Base-by-base conservation (phyloP, 1,284 basidiomycete species). In the Peniophora sp. region DNA sequence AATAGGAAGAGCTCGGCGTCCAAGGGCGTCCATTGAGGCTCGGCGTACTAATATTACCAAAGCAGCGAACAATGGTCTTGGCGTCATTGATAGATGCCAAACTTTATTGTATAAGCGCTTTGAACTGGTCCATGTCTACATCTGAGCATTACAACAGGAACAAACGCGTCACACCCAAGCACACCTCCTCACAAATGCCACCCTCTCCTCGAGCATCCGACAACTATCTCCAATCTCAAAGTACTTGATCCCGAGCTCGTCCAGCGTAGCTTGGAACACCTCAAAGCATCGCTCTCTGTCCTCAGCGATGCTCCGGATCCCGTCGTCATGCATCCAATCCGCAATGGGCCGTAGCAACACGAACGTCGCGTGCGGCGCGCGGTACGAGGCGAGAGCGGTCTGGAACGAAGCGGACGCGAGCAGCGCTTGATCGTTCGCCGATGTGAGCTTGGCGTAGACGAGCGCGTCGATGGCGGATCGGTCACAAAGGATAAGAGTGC, bases 281-380 rank as follows among this genome's bases (percentile, higher is more conserved):
- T 64, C 54, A 32, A 72, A 62, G 47, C 73, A 77, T 23, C 63
- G 63, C 16, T 65, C 66, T 35, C 77, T 72, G 45, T 81, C 68
- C 19, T 81, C 76, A 6, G 27, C 27, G 52, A 80, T 56, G 47
- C 68, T 73, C 5, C 82, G 73, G 34, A 83, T 68, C 1, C 81
- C 83, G 54, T 85, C 83, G 55, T 85, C 83, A 1, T 73, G 65
- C 27, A 79, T 34, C 82, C 82, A 84, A 50, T 78, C 79, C 11
- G 62, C 55, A 14, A 84, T 73, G 0, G 79, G 78, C 2, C 62
- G 65, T n/a, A 85, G 64, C 19, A 84, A 67, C 9, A 84, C 59
- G 58, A 84, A 74, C 2, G 63, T 60, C 20, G 69, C 60, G 6
- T 59, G 55, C 47, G 44, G 20, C 12, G 44, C 16, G 12, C 68